Base-by-base conservation (phyloP, 1,139 yeast species). In the Scheffersomyces cryptocercus region DNA sequence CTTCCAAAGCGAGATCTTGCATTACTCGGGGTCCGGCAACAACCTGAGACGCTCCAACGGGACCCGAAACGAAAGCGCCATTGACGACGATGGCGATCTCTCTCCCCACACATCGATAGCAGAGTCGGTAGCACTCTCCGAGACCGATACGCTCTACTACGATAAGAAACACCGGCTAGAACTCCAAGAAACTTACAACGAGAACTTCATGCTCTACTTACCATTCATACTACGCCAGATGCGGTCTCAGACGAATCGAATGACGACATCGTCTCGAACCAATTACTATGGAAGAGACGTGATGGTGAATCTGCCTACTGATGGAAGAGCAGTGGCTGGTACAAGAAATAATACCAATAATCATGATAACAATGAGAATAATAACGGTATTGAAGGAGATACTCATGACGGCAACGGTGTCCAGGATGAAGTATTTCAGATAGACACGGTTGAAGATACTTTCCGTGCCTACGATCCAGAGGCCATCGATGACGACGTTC, bases 161-260 rank as follows among this genome's bases (percentile, higher is more conserved):
- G 44, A 47, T 10, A 49, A 48, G 20, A 43, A 38, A 20, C 49
- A 62, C 20, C 52, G 67, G n/a, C 50, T 64, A 35, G 70, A 68
- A 31, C 56, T 73, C 9, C 79, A 72, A 50, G 64, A 59, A 0
- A 56, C 66, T 1, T 74, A 58, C 48, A 57, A 55, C 33, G 76
- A 68, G 14, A 74, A 74, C 47, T 72, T 67, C 50, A 64, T 70
- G 24, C 51, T 55, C 29, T 74, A 72, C 49, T 50, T 68, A 9
- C 79, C 79, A 1, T 74, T 55, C 52, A 49, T 72, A 7, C 40
- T 69, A 15, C 53, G 75, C 33, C 55, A 65, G 33, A 41, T 61
- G 47, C 49, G 75, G 32, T 20, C 11, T 11, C 11, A 13, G 7
- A 20, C 15, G n/a, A 13, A 30, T 12, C 13, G 20, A 15, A 31